Evolutionary conservation across 2,329 filamentous ascomycete genomes (phyloP).

Genomic region (Cyanodermella asteris): DNA sequence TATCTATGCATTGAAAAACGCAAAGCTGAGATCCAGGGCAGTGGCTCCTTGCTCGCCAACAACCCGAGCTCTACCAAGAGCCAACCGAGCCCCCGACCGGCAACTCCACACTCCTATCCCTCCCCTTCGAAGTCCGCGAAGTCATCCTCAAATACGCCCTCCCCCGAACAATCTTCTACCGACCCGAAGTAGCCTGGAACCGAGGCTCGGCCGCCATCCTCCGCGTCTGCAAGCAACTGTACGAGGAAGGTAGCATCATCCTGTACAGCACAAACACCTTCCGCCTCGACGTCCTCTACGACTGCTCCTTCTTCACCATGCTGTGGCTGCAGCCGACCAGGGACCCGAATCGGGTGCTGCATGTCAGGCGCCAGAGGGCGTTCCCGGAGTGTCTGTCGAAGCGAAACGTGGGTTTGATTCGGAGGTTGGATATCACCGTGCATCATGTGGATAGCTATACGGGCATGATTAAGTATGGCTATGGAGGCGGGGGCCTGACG

Average conservation of each 20-base stretch:
- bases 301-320: constrained; percentile 21
- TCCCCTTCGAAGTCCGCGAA: constrained; percentile 4
- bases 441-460: constrained; percentile 27
- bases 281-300: constrained; percentile 22
- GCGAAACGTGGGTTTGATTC: constrained; percentile 20
- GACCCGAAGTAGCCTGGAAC: constrained; percentile 19
- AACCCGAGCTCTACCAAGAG: too few relatives aligned
- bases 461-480: constrained; percentile 30
- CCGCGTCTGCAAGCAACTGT: constrained; percentile 18
- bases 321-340: constrained; percentile 19
- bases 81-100: too few relatives aligned
- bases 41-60: too few relatives aligned
- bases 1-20: too few relatives aligned
- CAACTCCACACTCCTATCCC: constrained; percentile 2
- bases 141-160: constrained; percentile 4
- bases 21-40: too few relatives aligned
- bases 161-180: constrained; percentile 2
- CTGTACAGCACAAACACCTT: constrained; percentile 26
- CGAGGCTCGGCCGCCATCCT: constrained; percentile 20
- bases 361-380: constrained; percentile 16
- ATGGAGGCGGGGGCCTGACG: constrained; percentile 21
- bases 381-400: constrained; percentile 22
- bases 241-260: constrained; percentile 22
- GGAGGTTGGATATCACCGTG: constrained; percentile 21
- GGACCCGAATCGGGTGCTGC: too few relatives aligned